Evolutionary conservation across 1,139 yeast species (phyloP), one percentile per base, ranked within the genome.

Genomic region (Diutina pseudorugosa): DNA sequence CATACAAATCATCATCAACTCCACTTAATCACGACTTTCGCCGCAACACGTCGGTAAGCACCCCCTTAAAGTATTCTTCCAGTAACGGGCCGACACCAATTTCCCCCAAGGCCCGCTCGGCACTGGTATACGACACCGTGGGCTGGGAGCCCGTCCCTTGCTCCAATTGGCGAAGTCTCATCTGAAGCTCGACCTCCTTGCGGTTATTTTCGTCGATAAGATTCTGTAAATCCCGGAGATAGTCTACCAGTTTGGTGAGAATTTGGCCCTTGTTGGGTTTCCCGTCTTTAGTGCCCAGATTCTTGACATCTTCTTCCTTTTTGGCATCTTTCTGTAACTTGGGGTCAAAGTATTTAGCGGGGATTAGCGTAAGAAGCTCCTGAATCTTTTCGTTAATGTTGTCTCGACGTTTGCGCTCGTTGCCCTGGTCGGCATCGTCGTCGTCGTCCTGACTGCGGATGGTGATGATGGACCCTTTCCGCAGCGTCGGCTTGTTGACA

Each of bases 261-360:
- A 91, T 87, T 60, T 90, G 95, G 1, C 97, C 97, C 69, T 91
- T 91, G 63, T 90, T 90, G 1, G 97, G 97, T 59, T 85, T 85
- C 3, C 95, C 96, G 61, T 88, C 96, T 58, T 85, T 86, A 2
- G 90, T 80, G 3, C 90, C 87, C 14, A 83, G 73, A 21, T 79
- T 77, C 59, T 75, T 75, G 51, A 77, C 62, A 11, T 45, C 49
- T 16, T 45, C 49, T 3, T 45, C 42, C 11, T 50, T 49, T 8
- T 41, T 23, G n/a, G 47, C 23, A 6, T 41, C 54, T 47, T 19
- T 52, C 54, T 8, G 52, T 52, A 25, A 53, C 53, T 23, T 12
- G 8, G 44, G 42, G 44, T 49, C 51, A 59, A 85, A 74, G 59
- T 83, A 79, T 45, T 77, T 79, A 14, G 70, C 69, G 0, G 97